phyloP scores from a whole-genome alignment of 306 rosid genomes.

The Cajanus cajan region DNA sequence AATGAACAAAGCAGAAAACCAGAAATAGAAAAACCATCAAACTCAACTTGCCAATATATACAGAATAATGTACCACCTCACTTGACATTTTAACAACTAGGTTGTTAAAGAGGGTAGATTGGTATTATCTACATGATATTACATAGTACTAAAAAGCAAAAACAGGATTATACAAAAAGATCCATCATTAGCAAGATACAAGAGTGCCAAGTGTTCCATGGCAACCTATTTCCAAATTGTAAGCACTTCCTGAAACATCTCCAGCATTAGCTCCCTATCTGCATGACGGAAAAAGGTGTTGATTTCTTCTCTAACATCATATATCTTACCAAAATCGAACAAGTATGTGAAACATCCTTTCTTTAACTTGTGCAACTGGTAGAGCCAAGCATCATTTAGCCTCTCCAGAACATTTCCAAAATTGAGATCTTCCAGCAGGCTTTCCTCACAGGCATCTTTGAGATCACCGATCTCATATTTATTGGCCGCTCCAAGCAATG shows the following conservation, averaged over 20 bases:
- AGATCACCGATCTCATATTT: slow-evolving; percentile 59
- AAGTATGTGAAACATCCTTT: slow-evolving; percentile 69
- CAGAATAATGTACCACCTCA: not conserved
- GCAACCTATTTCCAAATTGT: slow-evolving; percentile 52
- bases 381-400: slow-evolving; percentile 70
- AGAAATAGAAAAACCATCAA: not conserved
- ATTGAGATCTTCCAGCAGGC: slow-evolving; percentile 79
- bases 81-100: not conserved
- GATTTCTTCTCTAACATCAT: slow-evolving; percentile 64
- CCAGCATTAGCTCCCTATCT: slow-evolving; percentile 58
- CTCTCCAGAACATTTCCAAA: slow-evolving; percentile 65
- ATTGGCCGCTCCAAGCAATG: slow-evolving; percentile 67
- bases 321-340: slow-evolving; percentile 73
- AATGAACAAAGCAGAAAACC: not conserved
- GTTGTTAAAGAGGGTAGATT: not conserved
- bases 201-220: not conserved
- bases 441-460: slow-evolving; percentile 72
- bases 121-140: not conserved
- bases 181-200: not conserved
- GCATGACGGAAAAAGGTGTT: slow-evolving; percentile 55
- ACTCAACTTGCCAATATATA: slow-evolving; percentile 14
- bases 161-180: slow-evolving; percentile 22
- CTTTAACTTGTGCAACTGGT: slow-evolving; percentile 62
- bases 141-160: not conserved
- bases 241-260: slow-evolving; percentile 82